phyloP scores from a whole-genome alignment of 331 rosid species.

The Pyracantha coccinea region DNA sequence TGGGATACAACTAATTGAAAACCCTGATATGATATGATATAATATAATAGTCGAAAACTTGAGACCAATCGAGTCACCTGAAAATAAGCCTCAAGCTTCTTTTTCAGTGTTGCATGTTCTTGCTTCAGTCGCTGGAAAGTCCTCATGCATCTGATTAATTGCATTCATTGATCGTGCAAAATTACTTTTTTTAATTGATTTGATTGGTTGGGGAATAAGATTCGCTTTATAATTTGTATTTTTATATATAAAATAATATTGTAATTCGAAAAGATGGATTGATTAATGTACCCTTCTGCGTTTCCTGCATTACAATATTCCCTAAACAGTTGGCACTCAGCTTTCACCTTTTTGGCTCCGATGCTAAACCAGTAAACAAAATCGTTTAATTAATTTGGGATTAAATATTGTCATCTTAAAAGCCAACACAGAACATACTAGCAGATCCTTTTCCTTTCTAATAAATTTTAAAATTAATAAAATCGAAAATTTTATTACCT shows the following conservation, averaged over 20 bases:
- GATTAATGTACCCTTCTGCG: conserved; percentile 58
- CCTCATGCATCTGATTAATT: conserved; percentile 56
- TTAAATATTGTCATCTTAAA: conserved; percentile 18
- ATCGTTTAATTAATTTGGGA: neutral
- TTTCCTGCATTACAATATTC: conserved; percentile 69
- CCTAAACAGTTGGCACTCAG: conserved; percentile 65
- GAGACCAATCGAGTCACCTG: conserved; percentile 40
- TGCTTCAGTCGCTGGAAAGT: conserved; percentile 73
- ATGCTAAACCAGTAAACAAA: conserved; percentile 44
- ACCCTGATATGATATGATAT: neutral
- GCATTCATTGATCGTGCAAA: neutral
- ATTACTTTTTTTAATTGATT: too few species aligned
- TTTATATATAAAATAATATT: too few species aligned
- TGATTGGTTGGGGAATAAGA: too few species aligned
- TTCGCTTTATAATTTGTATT: too few species aligned
- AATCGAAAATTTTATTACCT: conserved; percentile 34
- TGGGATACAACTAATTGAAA: too few species aligned
- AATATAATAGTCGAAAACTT: neutral
- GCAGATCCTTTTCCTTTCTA: neutral
- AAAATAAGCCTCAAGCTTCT: conserved; percentile 89
- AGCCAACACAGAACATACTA: conserved; percentile 34
- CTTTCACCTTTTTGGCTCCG: conserved; percentile 93
- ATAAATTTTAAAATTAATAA: neutral
- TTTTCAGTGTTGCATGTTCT: conserved; percentile 66
- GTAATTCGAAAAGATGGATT: neutral